Conservation (phyloP, 257 asterid species). For the Salvia rosmarinus region DNA sequence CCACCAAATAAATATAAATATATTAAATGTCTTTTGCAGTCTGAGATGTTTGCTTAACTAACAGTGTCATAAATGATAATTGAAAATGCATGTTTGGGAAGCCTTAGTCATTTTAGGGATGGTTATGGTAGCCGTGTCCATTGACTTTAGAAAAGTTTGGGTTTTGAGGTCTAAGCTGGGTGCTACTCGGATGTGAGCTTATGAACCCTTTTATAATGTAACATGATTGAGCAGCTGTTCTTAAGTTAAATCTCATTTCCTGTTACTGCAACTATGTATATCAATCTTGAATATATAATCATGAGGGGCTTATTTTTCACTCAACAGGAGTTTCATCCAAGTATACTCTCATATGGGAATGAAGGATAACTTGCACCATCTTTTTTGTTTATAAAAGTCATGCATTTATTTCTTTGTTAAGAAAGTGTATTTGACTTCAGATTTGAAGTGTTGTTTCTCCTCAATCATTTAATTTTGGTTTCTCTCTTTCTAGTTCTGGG, state of each 20-base stretch:
- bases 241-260: slow-evolving; percentile 12
- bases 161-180: neutral
- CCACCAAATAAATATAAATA: neutral
- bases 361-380: slow-evolving; percentile 20
- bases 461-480: slow-evolving; percentile 24
- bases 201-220: neutral
- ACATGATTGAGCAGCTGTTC: neutral
- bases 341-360: neutral
- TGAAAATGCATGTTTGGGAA: slow-evolving; percentile 11
- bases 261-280: neutral
- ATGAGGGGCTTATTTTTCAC: neutral
- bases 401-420: slow-evolving; percentile 6
- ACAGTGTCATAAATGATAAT: slow-evolving; percentile 2
- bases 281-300: slow-evolving; percentile 22
- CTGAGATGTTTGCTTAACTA: slow-evolving; percentile 6
- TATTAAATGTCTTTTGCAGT: neutral
- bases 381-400: slow-evolving; percentile 25
- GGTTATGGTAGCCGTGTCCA: neutral
- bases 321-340: neutral
- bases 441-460: slow-evolving; percentile 19
- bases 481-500: slow-evolving; percentile 66
- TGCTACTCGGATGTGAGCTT: slow-evolving; percentile 3
- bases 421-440: slow-evolving; percentile 1
- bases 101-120: slow-evolving; percentile 1
- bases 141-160: slow-evolving; percentile 7